These are phyloP conservation scores for Capsicum pubescens DNA, from an alignment of 257 asterid species.

Conservation along the genomic window DNA sequence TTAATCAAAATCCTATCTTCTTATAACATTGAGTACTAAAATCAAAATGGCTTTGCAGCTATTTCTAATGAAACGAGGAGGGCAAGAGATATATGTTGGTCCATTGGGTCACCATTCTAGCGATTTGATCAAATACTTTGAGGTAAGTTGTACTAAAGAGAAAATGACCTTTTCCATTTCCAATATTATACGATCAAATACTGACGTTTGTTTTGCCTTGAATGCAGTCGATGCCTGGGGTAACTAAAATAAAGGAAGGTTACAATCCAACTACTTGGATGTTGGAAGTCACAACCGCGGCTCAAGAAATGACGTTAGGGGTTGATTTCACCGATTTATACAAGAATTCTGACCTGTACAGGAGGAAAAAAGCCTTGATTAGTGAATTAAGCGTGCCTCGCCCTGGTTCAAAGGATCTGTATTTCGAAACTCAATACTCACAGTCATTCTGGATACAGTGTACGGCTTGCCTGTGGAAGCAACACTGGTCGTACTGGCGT, in stretches of 20 bases:
- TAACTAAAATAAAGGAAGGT: conserved; percentile 51
- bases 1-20: not conserved
- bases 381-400: conserved; percentile 49
- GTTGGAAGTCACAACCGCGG: conserved; percentile 56
- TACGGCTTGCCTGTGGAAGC: conserved; percentile 63
- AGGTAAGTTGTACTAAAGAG: conserved; percentile 34
- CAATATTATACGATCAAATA: not conserved
- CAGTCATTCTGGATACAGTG: conserved; percentile 53
- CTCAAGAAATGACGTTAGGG: conserved; percentile 49
- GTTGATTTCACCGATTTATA: conserved; percentile 47
- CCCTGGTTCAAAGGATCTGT: conserved; percentile 45
- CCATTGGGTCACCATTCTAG: conserved; percentile 61
- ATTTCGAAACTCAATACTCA: conserved; percentile 45
- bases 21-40: not conserved
- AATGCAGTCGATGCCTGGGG: conserved; percentile 49
- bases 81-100: conserved; percentile 71
- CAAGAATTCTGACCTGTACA: conserved; percentile 52
- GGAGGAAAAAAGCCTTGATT: conserved; percentile 55
- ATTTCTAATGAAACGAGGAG: conserved; percentile 65
- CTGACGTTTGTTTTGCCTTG: not conserved
- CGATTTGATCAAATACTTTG: conserved; percentile 58
- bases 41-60: conserved; percentile 38
- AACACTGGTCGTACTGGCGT: conserved; percentile 62
- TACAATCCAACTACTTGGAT: conserved; percentile 77
- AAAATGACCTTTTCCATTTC: not conserved